Conservation (phyloP, 805 yeast species). For the Suhomyces faveliae region DNA sequence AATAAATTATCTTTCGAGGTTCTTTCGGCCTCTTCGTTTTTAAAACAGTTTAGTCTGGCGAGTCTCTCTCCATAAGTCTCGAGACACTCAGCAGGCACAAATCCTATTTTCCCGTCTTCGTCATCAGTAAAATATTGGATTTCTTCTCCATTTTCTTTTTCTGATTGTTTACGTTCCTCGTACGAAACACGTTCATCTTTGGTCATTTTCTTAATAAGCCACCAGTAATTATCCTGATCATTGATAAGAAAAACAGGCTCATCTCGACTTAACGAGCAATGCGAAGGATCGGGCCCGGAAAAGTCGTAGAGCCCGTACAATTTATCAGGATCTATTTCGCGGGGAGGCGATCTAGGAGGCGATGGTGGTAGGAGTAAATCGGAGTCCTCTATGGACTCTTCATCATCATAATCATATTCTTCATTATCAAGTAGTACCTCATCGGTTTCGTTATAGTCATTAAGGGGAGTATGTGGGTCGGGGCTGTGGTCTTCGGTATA, state of each 20-base stretch:
- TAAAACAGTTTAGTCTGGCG: slow-evolving; percentile 89
- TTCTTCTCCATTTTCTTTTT: slow-evolving; percentile 15
- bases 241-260: slow-evolving; percentile 80
- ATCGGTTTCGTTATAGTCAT: slow-evolving; percentile 1
- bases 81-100: slow-evolving; percentile 93
- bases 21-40: slow-evolving; percentile 71
- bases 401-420: slow-evolving; percentile 10
- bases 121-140: slow-evolving; percentile 18
- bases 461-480: background rate
- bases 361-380: slow-evolving; percentile 50
- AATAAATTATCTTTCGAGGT: slow-evolving; percentile 13
- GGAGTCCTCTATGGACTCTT: slow-evolving; percentile 32
- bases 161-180: slow-evolving; percentile 19
- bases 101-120: slow-evolving; percentile 78
- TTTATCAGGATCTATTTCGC: slow-evolving; percentile 77
- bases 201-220: slow-evolving; percentile 65
- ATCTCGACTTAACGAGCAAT: slow-evolving; percentile 73
- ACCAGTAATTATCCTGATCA: slow-evolving; percentile 95
- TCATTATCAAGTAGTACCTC: background rate
- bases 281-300: slow-evolving; percentile 90
- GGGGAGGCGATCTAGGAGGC: slow-evolving; percentile 78
- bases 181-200: slow-evolving; percentile 33
- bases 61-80: slow-evolving; percentile 90
- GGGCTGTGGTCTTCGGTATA: slow-evolving; percentile 3
- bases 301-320: slow-evolving; percentile 86